A percentile compares a stretch with the other conserved stretches of the same genome.
Evolutionary conservation across 2,329 filamentous ascomycete species (phyloP).

Genomic region (Knoxdaviesia capensis): DNA sequence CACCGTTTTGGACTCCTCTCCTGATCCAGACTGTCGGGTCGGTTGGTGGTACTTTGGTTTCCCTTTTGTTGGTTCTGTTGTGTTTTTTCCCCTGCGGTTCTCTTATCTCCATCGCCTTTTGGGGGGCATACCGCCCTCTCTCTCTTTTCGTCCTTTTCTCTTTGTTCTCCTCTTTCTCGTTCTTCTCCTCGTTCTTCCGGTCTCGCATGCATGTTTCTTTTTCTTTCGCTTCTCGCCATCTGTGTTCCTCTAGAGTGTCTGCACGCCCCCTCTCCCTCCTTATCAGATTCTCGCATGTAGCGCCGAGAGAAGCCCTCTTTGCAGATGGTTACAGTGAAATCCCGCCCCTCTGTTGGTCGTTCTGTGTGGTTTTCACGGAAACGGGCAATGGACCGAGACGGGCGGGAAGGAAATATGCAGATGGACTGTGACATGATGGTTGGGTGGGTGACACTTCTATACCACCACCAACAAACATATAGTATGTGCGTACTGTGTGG

Average conservation of each 20-base stretch:
- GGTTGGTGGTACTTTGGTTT: not conserved
- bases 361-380: too few species aligned
- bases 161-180: constrained; percentile 9
- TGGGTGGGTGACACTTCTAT: too few species aligned
- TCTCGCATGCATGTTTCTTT: not conserved
- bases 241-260: not conserved
- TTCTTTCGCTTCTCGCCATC: not conserved
- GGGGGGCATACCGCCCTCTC: constrained; percentile 5
- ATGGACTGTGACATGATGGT: too few species aligned
- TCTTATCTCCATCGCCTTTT: constrained; percentile 5
- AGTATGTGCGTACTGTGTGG: too few species aligned
- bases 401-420: too few species aligned
- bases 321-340: too few species aligned
- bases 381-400: too few species aligned
- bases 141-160: constrained; percentile 9
- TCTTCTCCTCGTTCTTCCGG: constrained; percentile 1
- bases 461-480: too few species aligned
- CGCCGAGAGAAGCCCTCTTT: too few species aligned
- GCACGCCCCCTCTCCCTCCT: not conserved
- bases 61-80: not conserved
- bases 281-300: not conserved
- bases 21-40: too few species aligned
- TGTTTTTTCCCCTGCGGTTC: constrained; percentile 2
- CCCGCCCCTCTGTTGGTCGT: too few species aligned
- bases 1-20: too few species aligned